Percentiles rank a stretch among this genome's conserved stretches.
Conservation (phyloP, 441 rosid species). For the Erysimum pusillum region DNA sequence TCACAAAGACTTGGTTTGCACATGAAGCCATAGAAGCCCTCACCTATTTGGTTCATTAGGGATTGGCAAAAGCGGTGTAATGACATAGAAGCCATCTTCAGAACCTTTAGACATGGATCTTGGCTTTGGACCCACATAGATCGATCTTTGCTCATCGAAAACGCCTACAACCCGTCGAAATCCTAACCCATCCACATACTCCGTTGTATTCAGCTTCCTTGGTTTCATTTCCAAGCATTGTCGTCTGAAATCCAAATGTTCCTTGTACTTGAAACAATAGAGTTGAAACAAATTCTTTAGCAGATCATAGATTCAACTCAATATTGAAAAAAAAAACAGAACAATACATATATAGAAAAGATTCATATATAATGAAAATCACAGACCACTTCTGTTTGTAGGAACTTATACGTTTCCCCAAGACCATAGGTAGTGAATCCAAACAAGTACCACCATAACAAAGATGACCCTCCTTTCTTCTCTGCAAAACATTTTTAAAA, state of each 20-base stretch:
- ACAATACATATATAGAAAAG: background rate
- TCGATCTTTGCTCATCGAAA: slow-evolving; percentile 65
- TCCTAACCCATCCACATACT: slow-evolving; percentile 56
- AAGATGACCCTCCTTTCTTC: slow-evolving; percentile 56
- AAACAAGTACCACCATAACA: slow-evolving; percentile 72
- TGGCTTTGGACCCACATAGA: slow-evolving; percentile 89
- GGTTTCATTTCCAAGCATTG: slow-evolving; percentile 71
- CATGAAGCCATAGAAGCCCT: background rate
- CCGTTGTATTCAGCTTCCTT: slow-evolving; percentile 50
- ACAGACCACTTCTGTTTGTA: background rate
- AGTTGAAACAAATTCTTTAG: background rate
- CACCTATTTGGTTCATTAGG: slow-evolving; percentile 64
- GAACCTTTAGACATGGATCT: slow-evolving; percentile 81
- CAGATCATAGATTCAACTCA: slow-evolving; percentile 34
- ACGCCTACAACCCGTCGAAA: slow-evolving; percentile 70
- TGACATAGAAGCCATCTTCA: slow-evolving; percentile 76
- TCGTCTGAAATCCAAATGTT: slow-evolving; percentile 61
- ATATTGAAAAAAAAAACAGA: background rate
- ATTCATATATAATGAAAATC: background rate
- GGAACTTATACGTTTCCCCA: background rate
- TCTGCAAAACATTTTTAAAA: slow-evolving; percentile 29
- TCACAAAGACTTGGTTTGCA: background rate
- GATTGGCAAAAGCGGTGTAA: slow-evolving; percentile 77
- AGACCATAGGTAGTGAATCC: slow-evolving; percentile 49
- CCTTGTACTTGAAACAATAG: slow-evolving; percentile 46